A percentile compares a stretch with the other conserved stretches of the same genome.
phyloP scores from a whole-genome alignment of 768 basidiomycete species.

The Pisolithus albus region DNA sequence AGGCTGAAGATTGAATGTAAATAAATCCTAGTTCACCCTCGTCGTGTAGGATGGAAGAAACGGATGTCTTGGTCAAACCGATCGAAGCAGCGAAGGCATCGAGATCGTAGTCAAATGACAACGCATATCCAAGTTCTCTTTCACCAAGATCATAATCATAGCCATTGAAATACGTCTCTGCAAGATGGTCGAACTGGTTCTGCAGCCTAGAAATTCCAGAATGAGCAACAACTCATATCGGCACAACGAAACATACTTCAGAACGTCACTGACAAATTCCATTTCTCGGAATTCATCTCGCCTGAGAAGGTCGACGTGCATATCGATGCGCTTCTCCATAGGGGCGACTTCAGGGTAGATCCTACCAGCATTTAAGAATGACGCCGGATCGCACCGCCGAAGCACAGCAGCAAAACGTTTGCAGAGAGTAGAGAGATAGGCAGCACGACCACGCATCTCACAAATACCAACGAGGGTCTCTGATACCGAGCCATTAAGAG shows the following conservation, averaged over 20 bases:
- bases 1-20: neutral
- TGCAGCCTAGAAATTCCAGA: slow-evolving; percentile 56
- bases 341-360: slow-evolving; percentile 79
- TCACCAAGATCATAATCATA: slow-evolving; percentile 88
- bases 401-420: slow-evolving; percentile 86
- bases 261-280: slow-evolving; percentile 87
- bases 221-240: neutral
- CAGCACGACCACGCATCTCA: slow-evolving; percentile 77
- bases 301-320: slow-evolving; percentile 78
- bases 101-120: slow-evolving; percentile 83
- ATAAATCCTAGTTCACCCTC: slow-evolving; percentile 45
- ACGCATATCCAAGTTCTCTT: slow-evolving; percentile 75
- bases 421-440: slow-evolving; percentile 75
- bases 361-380: slow-evolving; percentile 80
- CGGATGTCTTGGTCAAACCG: slow-evolving; percentile 81
- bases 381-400: slow-evolving; percentile 71
- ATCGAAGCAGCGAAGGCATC: slow-evolving; percentile 93
- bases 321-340: slow-evolving; percentile 88
- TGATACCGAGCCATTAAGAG: slow-evolving; percentile 73
- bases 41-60: slow-evolving; percentile 66
- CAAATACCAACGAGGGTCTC: slow-evolving; percentile 91
- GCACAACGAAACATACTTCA: slow-evolving; percentile 56
- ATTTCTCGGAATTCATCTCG: slow-evolving; percentile 89
- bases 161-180: slow-evolving; percentile 77
- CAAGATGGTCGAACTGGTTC: slow-evolving; percentile 88